phyloP scores from a whole-genome alignment of 2,329 filamentous ascomycete species.

The Rutstroemia sp. region DNA sequence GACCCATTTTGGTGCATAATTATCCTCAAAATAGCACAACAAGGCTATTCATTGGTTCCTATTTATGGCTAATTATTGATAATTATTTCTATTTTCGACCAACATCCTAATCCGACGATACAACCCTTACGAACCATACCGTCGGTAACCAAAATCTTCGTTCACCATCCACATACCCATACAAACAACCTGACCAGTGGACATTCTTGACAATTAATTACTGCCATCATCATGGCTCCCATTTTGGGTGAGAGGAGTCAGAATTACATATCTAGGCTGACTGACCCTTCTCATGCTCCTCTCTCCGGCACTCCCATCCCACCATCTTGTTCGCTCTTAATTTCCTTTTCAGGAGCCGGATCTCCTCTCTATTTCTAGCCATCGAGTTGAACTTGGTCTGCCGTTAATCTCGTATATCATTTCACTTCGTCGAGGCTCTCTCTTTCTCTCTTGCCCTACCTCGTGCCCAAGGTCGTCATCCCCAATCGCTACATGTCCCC shows the following conservation, averaged over 20 bases:
- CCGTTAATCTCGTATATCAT: too few species aligned
- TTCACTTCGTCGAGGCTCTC: too few species aligned
- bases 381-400: not conserved
- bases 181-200: not conserved
- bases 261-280: not conserved
- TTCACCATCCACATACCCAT: slow-evolving; percentile 3
- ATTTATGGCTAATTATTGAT: not conserved
- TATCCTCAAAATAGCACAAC: not conserved
- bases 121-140: too few species aligned
- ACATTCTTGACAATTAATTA: not conserved
- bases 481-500: too few species aligned
- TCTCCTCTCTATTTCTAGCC: not conserved
- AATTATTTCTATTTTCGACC: not conserved
- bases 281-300: not conserved
- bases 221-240: not conserved
- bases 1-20: not conserved
- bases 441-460: too few species aligned
- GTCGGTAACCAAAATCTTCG: not conserved
- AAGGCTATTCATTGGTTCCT: not conserved
- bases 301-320: not conserved
- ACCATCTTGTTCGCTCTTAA: not conserved
- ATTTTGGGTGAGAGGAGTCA: not conserved
- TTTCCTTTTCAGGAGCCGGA: slow-evolving; percentile 4
- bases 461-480: too few species aligned
- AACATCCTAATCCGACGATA: too few species aligned